Conservation (phyloP, 345 rosid species). For the Populus davidiana region DNA sequence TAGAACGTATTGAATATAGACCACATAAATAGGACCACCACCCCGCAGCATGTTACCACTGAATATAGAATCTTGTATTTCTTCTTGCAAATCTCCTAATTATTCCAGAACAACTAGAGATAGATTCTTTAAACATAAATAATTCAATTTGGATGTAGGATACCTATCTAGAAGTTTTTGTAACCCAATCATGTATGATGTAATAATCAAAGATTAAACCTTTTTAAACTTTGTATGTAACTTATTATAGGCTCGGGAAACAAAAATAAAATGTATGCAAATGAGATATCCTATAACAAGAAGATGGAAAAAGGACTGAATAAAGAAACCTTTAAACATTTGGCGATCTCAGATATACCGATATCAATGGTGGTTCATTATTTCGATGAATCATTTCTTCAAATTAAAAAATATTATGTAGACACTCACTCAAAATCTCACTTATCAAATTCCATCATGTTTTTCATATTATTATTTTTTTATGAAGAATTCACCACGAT, state of each 20-base stretch:
- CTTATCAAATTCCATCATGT: no score
- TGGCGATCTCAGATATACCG: neutral
- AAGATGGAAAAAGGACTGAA: no score
- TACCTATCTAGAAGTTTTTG: neutral
- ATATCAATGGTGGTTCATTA: neutral
- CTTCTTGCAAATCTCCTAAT: no score
- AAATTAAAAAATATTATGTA: no score
- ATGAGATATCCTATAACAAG: neutral
- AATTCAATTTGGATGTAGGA: neutral
- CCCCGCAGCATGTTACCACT: no score
- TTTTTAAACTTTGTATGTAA: neutral
- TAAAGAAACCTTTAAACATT: neutral
- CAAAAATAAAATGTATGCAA: neutral
- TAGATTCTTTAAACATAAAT: neutral
- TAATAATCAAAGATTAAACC: no score
- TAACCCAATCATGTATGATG: no score
- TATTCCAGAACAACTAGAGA: neutral
- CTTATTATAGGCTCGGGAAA: conserved; percentile 1
- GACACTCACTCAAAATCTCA: no score
- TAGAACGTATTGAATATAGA: no score
- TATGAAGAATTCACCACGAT: neutral
- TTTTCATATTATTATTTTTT: neutral
- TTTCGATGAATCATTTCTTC: neutral
- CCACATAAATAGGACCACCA: no score
- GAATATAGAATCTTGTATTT: no score